Evolutionary conservation across 2,329 filamentous ascomycete genomes (phyloP), one percentile per base, ranked within the genome.

Genomic region (Plectosphaerella plurivora): DNA sequence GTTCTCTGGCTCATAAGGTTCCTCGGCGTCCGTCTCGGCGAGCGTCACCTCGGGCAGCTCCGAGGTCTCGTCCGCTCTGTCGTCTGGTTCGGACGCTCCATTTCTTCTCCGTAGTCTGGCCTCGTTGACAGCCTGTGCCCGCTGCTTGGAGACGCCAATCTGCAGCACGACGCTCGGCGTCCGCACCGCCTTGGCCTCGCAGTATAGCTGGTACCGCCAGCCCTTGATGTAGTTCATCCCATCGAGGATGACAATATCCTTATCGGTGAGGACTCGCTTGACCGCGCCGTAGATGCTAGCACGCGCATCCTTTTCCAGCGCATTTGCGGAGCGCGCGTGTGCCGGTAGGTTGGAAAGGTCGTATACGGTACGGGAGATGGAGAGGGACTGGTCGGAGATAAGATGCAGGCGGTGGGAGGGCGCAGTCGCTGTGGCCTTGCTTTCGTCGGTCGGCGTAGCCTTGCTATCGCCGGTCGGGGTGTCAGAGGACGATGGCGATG

Each of bases 211-310:
- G 67, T 95, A 95, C 47, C 90, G 79, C 82, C 89, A 94, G 37
- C 89, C 90, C 68, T 94, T 94, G 72, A 95, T 95, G 70, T 94
- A 95, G 69, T 94, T 94, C 55, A 89, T 73, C 1, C 86, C 84
- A 65, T 95, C 89, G 15, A 91, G 81, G 46, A 95, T 82, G 50
- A 94, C 88, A 53, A 95, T 84, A 63, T 90, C 87, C 61, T 83
- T 83, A 52, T 84, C 80, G 55, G 81, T 84, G 28, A 95, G 76
- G 47, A 85, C 79, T 44, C 89, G 79, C 75, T 93, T 93, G 45
- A 93, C 86, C 55, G 89, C 88, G 55, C 81, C 89, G 66, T 88
- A 90, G 51, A 90, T 76, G 42, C 83, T 78, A 2, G 89, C 89
- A 24, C 89, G 83, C 1, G 89, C 89, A 70, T 93, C 87, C 68